A percentile compares a stretch with the other conserved stretches of the same genome.
Evolutionary conservation across 495 filamentous ascomycete species (phyloP).

Genomic region (Physcia stellaris): DNA sequence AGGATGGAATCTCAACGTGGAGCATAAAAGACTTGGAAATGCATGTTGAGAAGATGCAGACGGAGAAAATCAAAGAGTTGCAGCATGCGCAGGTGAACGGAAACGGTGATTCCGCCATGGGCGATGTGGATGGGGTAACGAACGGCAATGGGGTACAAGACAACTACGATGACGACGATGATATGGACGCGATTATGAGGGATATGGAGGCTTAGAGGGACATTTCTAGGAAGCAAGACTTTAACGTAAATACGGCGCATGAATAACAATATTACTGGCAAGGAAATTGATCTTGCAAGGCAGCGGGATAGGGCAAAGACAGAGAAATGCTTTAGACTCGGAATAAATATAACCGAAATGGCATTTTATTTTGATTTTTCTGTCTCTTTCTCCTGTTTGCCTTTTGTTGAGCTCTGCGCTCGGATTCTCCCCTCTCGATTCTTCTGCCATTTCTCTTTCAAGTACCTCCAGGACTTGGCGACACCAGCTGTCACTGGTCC

Average conservation of each 20-base stretch:
- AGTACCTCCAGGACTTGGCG: constrained; percentile 53
- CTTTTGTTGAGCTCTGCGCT: constrained; percentile 3
- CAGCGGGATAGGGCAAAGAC: too few species aligned
- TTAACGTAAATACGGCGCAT: too few species aligned
- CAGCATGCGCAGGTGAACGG: too few species aligned
- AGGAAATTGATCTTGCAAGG: too few species aligned
- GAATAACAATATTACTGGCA: too few species aligned
- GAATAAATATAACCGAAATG: neutral
- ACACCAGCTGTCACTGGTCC: constrained; percentile 64
- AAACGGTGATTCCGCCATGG: constrained; percentile 49
- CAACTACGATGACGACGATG: constrained; percentile 36
- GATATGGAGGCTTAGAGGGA: constrained; percentile 31
- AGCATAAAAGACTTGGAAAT: constrained; percentile 58
- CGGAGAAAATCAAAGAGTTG: constrained; percentile 39
- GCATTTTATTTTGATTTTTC: neutral
- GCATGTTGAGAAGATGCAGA: constrained; percentile 65
- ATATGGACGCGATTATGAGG: constrained; percentile 51
- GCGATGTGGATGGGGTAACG: constrained; percentile 28
- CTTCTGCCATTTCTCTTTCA: constrained; percentile 74
- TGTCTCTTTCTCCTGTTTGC: neutral
- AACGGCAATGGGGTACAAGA: constrained; percentile 15
- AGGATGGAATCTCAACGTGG: constrained; percentile 91
- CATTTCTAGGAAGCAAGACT: too few species aligned
- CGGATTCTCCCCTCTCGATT: constrained; percentile 28
- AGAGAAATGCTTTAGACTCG: too few species aligned